Base-by-base conservation (phyloP, 495 filamentous ascomycete genomes). In the Collariella sp. region DNA sequence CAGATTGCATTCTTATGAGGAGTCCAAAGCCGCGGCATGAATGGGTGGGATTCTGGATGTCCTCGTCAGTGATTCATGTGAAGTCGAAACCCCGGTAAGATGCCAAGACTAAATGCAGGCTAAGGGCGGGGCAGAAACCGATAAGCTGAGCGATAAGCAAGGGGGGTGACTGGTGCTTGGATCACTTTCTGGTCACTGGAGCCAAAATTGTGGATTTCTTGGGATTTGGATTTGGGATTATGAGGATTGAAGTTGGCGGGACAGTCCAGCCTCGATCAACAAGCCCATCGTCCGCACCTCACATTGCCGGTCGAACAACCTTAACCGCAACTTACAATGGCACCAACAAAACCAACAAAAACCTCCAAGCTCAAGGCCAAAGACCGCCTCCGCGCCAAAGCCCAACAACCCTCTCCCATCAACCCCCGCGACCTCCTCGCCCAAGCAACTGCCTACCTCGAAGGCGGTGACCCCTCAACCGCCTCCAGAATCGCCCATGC, bases 391-490 rank as follows among this genome's bases (percentile, higher is more conserved):
- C 64, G 69, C 56, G 62, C 58, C 46, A 68, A 70, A 50, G 62
- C 57, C 3, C 62, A 55, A 49, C 6, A 58, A 55, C 13, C n/a
- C n/a, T n/a, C n/a, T n/a, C n/a, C n/a, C n/a, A 65, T 70, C 11
- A 68, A 72, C 36, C 60, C 67, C 1, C 62, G 68, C 53, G 68
- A 72, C 40, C 65, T 75, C 33, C 80, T 95, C 62, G 76, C 78
- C 48, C 76, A 86, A 65, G 87, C 89, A 15, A 79, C 81, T 7
- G 72, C 78, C 44, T 77, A 83, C 26, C 76, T 93, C 22, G 82
- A 89, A 60, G 85, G 83, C 38, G 83, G 83, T 45, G 80, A 88
- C 55, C 73, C 83, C 3, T 79, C 83, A 34, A 79, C 78, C 50
- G 88, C 91, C 6, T 77, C 87, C n/a, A 67, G 72, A 31, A 58